Conservation (phyloP, 179 eudicot species). For the Drosera spatulata region DNA sequence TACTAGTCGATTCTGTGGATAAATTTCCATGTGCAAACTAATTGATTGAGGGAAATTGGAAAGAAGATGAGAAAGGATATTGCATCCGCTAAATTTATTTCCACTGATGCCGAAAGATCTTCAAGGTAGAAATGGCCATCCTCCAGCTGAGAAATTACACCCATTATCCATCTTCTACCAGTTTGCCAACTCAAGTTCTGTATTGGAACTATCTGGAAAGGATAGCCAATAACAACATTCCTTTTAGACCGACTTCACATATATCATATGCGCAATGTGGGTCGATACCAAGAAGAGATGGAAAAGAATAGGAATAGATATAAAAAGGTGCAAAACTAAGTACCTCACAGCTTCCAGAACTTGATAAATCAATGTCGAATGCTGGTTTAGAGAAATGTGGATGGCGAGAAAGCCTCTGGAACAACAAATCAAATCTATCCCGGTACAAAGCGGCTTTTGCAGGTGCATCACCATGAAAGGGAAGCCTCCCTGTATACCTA, state of each 20-base stretch:
- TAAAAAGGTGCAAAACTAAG: background rate
- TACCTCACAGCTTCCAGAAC: slow-evolving; percentile 80
- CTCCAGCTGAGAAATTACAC: slow-evolving; percentile 89
- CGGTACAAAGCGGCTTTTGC: slow-evolving; percentile 70
- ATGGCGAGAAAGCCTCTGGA: slow-evolving; percentile 71
- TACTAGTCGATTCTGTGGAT: too few species aligned
- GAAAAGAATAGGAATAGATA: background rate
- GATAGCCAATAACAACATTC: background rate
- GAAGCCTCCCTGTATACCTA: slow-evolving; percentile 58
- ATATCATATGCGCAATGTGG: background rate
- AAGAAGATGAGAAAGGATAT: slow-evolving; percentile 46
- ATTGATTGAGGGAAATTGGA: too few species aligned
- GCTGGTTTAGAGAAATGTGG: slow-evolving; percentile 77
- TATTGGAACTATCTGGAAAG: slow-evolving; percentile 79
- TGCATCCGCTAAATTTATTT: slow-evolving; percentile 75
- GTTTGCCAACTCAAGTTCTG: slow-evolving; percentile 77
- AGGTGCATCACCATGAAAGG: slow-evolving; percentile 76
- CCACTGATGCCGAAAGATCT: slow-evolving; percentile 90
- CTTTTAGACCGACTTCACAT: background rate
- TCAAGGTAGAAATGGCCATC: slow-evolving; percentile 97
- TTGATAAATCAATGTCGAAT: slow-evolving; percentile 47
- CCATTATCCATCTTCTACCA: slow-evolving; percentile 93
- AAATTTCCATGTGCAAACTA: too few species aligned
- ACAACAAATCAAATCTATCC: slow-evolving; percentile 71
- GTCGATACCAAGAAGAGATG: background rate